Conservation (phyloP, 1,284 basidiomycete species). For the Tranzscheliella williamsii region DNA sequence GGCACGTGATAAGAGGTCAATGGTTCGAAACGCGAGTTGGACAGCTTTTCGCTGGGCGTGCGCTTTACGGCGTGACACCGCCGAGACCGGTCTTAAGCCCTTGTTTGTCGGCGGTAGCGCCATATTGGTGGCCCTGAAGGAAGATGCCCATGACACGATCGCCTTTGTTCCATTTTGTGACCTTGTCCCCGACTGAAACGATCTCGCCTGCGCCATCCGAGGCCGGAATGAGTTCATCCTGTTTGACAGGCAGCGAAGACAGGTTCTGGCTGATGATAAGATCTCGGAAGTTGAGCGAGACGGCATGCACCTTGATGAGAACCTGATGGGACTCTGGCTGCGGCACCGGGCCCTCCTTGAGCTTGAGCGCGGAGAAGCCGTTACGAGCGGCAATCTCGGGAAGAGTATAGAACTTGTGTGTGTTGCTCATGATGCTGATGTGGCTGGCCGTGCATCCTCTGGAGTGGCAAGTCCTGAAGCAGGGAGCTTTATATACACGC, state of each 20-base stretch:
- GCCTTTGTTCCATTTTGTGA: slow-evolving; percentile 66
- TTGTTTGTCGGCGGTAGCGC: slow-evolving; percentile 51
- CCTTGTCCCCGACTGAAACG: slow-evolving; percentile 66
- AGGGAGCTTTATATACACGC: too few species aligned
- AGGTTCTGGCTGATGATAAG: slow-evolving; percentile 38
- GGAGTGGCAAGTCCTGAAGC: too few species aligned
- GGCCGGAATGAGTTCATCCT: slow-evolving; percentile 64
- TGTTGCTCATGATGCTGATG: slow-evolving; percentile 26
- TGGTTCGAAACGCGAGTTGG: too few species aligned
- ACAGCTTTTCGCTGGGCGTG: too few species aligned
- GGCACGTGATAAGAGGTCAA: too few species aligned
- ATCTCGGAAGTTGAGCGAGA: slow-evolving; percentile 62
- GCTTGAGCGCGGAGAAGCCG: slow-evolving; percentile 13
- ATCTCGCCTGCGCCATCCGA: slow-evolving; percentile 72
- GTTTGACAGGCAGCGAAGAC: slow-evolving; percentile 37
- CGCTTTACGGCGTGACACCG: too few species aligned
- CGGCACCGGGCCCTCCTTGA: slow-evolving; percentile 36
- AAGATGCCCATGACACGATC: slow-evolving; percentile 66
- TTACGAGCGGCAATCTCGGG: slow-evolving; percentile 30
- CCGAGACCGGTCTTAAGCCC: slow-evolving; percentile 64
- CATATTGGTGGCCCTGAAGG: slow-evolving; percentile 56
- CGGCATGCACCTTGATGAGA: slow-evolving; percentile 58
- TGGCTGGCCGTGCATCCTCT: too few species aligned
- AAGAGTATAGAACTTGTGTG: slow-evolving; percentile 28
- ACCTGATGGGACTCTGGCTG: slow-evolving; percentile 46